Evolutionary conservation across 352 stramenopile genomes (phyloP), one percentile per base, ranked within the genome.

Genomic region (Phytopythium chamaehyphon): DNA sequence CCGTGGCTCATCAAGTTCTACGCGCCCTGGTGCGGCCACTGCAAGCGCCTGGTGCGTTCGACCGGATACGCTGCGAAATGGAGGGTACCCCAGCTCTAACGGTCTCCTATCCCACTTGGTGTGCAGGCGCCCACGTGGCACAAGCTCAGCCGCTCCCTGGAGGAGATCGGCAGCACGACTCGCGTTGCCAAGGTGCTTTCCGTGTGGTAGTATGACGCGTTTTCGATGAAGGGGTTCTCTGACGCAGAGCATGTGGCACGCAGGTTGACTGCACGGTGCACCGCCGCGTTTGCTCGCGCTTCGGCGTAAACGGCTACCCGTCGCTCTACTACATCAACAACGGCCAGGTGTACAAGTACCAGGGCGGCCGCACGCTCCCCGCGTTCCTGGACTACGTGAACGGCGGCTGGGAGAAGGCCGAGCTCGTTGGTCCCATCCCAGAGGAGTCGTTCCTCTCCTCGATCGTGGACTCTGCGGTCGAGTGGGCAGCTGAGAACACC

Each of bases 1-100:
- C 64, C 77, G 42, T 92, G 76, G 75, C 63, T 93, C 40, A 80
- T 93, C 56, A 90, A 91, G 63, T 91, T 91, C 51, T 90, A 90
- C 53, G 78, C 80, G 19, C 79, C 79, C 2, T 91, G 80, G 80
- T 91, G 80, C 40, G 76, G 78, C 38, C 80, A 88, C 59, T 88
- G 80, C 71, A 89, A 90, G 64, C 78, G 78, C n/a, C 54, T 93
- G 47, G 76, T 86, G 62, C 52, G 75, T 55, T 40, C 23, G 38
- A 47, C 12, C 36, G n/a, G 5, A 14, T 2, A 42, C 23, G 19
- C 15, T 45, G 18, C n/a, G 23, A 22, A 40, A 4, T 14, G 2
- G 11, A 22, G 23, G 2, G 3, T 47, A 11, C 44, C 15, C 28
- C 15, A 3, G 43, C 2, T 18, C 44, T 50, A 24, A 52, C 37